Conservation (phyloP, 139 green algal species). For the Coelastrella sp. region DNA sequence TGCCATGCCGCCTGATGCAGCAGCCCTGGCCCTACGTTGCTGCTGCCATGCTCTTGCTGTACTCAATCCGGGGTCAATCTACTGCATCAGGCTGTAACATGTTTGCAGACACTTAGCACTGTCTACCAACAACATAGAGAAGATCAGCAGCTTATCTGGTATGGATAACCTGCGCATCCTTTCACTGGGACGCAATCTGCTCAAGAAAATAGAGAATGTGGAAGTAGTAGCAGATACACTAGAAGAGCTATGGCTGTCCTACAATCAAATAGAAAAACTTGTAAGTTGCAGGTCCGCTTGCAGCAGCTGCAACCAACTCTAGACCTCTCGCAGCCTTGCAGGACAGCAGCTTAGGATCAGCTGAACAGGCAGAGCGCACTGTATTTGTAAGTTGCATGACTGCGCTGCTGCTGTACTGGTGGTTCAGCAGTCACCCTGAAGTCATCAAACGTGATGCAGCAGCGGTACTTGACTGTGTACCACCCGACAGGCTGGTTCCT, state of each 20-base stretch:
- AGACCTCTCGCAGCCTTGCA: neutral
- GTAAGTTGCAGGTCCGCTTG: slow-evolving; percentile 68
- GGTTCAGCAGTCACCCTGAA: too few relatives aligned
- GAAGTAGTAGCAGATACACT: slow-evolving; percentile 90
- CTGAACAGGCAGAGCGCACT: neutral
- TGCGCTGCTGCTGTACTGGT: too few relatives aligned
- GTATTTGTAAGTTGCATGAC: too few relatives aligned
- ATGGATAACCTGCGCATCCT: slow-evolving; percentile 88
- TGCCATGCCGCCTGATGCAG: neutral
- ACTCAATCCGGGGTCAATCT: neutral
- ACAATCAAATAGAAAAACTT: slow-evolving; percentile 94
- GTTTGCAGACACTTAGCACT: slow-evolving; percentile 84
- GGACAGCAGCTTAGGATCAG: neutral
- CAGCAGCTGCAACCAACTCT: neutral
- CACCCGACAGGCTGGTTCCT: too few relatives aligned
- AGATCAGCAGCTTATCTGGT: slow-evolving; percentile 86
- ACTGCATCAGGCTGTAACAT: neutral
- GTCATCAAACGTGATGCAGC: too few relatives aligned
- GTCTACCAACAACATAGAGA: slow-evolving; percentile 97
- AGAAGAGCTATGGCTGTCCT: slow-evolving; percentile 95
- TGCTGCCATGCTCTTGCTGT: too few relatives aligned
- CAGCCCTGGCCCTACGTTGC: too few relatives aligned
- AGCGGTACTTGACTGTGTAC: too few relatives aligned
- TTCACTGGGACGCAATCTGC: slow-evolving; percentile 90
- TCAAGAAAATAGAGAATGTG: slow-evolving; percentile 96